phyloP scores from a whole-genome alignment of 495 filamentous ascomycete species.

The Lepraria neglecta region DNA sequence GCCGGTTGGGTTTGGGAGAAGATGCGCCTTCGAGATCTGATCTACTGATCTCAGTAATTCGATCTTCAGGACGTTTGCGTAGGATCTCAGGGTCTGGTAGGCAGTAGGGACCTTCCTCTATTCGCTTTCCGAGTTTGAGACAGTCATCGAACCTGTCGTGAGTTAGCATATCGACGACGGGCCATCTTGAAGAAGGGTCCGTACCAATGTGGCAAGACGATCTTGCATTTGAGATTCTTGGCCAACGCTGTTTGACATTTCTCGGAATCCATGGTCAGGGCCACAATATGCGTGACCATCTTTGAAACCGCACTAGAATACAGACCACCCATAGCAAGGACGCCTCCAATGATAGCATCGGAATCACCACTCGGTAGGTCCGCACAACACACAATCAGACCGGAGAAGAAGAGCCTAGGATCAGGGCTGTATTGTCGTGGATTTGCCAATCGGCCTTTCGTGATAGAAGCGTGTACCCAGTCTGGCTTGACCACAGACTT shows the following conservation, averaged over 20 bases:
- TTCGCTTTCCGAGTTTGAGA: conserved; percentile 78
- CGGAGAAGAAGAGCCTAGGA: conserved; percentile 80
- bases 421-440: conserved; percentile 84
- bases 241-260: conserved; percentile 59
- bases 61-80: conserved; percentile 46
- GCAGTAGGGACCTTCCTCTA: conserved; percentile 79
- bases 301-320: conserved; percentile 63
- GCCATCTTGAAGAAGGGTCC: conserved; percentile 4
- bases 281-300: conserved; percentile 81
- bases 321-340: conserved; percentile 81
- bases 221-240: conserved; percentile 64
- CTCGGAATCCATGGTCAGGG: conserved; percentile 64
- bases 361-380: conserved; percentile 85
- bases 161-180: conserved; percentile 25
- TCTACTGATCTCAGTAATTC: conserved; percentile 48
- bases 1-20: conserved; percentile 52
- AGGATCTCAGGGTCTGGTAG: conserved; percentile 82
- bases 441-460: conserved; percentile 63
- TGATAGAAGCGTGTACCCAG: conserved; percentile 67
- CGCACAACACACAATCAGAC: conserved; percentile 65
- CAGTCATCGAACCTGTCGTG: conserved; percentile 84
- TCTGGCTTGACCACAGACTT: conserved; percentile 76
- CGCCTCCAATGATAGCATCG: conserved; percentile 85
- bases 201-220: conserved; percentile 94
- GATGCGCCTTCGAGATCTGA: conserved; percentile 67